phyloP scores from a whole-genome alignment of 208 protist genomes.

The Leishmania major region DNA sequence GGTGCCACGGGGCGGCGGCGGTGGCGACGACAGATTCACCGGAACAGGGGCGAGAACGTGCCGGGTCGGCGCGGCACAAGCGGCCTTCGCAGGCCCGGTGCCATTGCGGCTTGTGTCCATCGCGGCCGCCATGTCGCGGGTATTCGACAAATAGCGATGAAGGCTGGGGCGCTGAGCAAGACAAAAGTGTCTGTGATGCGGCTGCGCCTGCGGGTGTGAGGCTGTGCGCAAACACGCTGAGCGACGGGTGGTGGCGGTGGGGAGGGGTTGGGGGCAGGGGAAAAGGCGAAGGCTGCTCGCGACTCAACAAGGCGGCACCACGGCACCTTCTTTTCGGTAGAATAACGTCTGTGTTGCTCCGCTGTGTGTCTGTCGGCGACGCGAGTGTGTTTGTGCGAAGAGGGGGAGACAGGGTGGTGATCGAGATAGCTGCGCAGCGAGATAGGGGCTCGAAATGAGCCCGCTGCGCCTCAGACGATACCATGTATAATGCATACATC shows the following conservation, averaged over 20 bases:
- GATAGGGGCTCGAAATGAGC: background rate
- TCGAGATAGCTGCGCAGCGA: background rate
- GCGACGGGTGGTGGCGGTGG: background rate
- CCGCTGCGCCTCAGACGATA: background rate
- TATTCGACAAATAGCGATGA: background rate
- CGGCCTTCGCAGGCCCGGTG: background rate
- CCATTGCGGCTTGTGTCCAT: background rate
- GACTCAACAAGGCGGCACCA: background rate
- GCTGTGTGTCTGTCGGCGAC: background rate
- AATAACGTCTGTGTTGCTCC: background rate
- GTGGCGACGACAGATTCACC: slow-evolving; percentile 7
- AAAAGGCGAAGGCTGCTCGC: background rate
- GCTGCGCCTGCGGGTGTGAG: background rate
- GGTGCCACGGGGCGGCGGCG: slow-evolving; percentile 3
- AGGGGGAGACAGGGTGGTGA: background rate
- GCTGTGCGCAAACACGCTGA: too few species aligned
- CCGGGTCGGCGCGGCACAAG: slow-evolving; percentile 4
- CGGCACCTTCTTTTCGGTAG: background rate
- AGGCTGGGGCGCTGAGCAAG: too few species aligned
- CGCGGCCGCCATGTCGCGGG: background rate
- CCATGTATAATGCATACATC: background rate
- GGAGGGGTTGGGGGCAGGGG: background rate
- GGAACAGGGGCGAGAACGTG: slow-evolving; percentile 14
- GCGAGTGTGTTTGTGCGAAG: background rate
- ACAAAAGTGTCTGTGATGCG: background rate